Percentiles rank a stretch among this genome's conserved stretches.
These are phyloP conservation scores for Candida sakaeoensis DNA, from an alignment of 805 yeast genomes.

Conservation along the genomic window DNA sequence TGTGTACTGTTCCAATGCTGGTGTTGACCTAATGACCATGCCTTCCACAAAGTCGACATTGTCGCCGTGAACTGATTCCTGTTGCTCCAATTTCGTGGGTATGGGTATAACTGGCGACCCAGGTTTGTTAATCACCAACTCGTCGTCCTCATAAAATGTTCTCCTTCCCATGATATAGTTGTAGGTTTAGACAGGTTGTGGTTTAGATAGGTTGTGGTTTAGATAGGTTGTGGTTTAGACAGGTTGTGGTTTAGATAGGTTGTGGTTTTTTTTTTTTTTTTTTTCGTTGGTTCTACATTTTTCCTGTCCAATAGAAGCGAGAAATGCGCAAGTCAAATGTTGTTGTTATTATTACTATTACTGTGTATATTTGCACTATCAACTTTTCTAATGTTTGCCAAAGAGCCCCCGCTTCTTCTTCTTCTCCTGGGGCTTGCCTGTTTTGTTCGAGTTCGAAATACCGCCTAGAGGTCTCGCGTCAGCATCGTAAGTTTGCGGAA, in stretches of 20 bases:
- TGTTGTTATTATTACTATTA: too few relatives aligned
- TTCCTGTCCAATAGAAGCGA: constrained; percentile 8
- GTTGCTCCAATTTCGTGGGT: constrained; percentile 29
- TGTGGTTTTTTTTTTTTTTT: too few relatives aligned
- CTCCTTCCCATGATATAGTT: constrained; percentile 25
- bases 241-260: too few relatives aligned
- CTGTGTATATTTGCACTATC: too few relatives aligned
- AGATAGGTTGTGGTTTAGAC: too few relatives aligned
- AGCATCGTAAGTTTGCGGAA: constrained; percentile 8
- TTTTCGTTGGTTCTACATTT: too few relatives aligned
- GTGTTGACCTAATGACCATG: constrained; percentile 50
- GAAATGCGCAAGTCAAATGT: background rate
- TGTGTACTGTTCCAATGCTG: constrained; percentile 42
- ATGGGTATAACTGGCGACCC: constrained; percentile 39
- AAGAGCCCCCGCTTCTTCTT: constrained; percentile 29
- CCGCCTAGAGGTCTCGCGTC: constrained; percentile 30
- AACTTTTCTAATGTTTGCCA: constrained; percentile 13
- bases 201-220: too few relatives aligned
- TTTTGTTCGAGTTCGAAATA: constrained; percentile 17
- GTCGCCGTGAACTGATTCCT: constrained; percentile 39
- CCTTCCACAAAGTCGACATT: constrained; percentile 44
- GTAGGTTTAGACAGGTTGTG: too few relatives aligned
- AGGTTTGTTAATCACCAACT: constrained; percentile 43
- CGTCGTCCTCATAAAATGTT: constrained; percentile 53
- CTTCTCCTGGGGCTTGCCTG: constrained; percentile 9